Base-by-base conservation (phyloP, 371 early-diverging fungal genomes). In the Circinella minor region DNA sequence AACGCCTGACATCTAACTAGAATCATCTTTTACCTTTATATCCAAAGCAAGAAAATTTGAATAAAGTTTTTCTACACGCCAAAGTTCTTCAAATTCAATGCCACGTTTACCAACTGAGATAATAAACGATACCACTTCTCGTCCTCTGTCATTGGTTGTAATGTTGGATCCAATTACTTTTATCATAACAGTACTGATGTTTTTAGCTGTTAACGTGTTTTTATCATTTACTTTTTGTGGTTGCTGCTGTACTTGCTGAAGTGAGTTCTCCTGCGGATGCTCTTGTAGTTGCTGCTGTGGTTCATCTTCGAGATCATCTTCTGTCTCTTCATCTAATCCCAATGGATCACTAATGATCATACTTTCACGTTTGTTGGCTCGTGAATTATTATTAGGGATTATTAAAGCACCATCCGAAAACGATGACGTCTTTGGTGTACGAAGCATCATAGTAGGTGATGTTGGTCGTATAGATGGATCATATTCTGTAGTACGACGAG, bases 11-110 rank as follows among this genome's bases (percentile, higher is more conserved):
- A 43, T 43, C 1, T 6, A 43, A 9, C 43, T 43, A 43, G 11
- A 43, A 43, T 49, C 17, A n/a, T 49, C 59, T 61, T 71, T 73
- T 70, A 93, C 92, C 88, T 89, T 90, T 43, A 83, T 75, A 77
- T 95, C 94, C 34, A 96, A 77, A 11, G 78, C 72, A 43, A 93
- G 74, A 78, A 96, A 93, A 74, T 96, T 95, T 4, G 90, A 82
- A 77, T 95, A 96, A 36, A 88, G 78, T 77, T 96, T 96, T 71
- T 93, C 93, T 9, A 95, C 88, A 37, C 91, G 85, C 95, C 96
- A 95, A 61, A 90, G 74, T 61, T 94, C 83, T 63, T 79, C 79
- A 68, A 65, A 78, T 10, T 69, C 66, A 3, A 5, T 10, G 7
- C 46, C 47, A 17, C 15, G 61, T 17, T 65, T 65, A n/a, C 88